phyloP scores from a whole-genome alignment of 305 asterid genomes.

The Stenogyne calaminthoides region DNA sequence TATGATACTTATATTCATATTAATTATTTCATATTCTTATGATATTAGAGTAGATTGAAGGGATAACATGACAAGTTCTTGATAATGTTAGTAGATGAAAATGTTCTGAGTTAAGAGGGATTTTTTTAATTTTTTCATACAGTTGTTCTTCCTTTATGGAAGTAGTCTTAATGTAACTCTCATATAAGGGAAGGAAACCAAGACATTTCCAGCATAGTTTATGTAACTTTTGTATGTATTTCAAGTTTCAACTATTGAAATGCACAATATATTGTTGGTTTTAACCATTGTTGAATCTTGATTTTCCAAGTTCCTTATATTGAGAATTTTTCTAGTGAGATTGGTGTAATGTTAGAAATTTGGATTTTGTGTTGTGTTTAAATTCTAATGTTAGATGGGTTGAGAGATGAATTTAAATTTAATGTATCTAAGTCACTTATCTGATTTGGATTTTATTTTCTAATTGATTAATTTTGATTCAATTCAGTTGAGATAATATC shows the following conservation, averaged over 20 bases:
- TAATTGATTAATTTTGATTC: background rate
- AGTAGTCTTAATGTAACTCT: conserved; percentile 15
- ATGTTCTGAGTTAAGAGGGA: background rate
- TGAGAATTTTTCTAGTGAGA: background rate
- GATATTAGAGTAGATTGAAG: conserved; percentile 16
- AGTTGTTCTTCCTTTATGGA: background rate
- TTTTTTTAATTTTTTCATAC: conserved; percentile 13
- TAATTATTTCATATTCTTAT: conserved; percentile 42
- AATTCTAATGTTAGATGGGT: too few species aligned
- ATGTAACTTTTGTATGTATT: background rate
- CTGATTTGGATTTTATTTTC: background rate
- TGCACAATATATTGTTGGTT: background rate
- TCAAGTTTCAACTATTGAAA: background rate
- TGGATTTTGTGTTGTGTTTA: too few species aligned
- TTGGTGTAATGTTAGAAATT: background rate
- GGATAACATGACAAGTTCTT: conserved; percentile 5
- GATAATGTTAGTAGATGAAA: background rate
- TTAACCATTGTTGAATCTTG: background rate
- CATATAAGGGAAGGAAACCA: background rate
- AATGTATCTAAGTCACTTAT: background rate
- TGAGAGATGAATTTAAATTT: too few species aligned
- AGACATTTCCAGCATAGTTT: background rate
- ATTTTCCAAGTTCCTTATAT: background rate
- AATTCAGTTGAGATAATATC: too few species aligned
- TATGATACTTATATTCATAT: background rate